Percentiles rank a stretch among this genome's conserved stretches.
These are phyloP conservation scores for Leishmania amazonensis DNA, from an alignment of 208 protist genomes.

Conservation along the genomic window DNA sequence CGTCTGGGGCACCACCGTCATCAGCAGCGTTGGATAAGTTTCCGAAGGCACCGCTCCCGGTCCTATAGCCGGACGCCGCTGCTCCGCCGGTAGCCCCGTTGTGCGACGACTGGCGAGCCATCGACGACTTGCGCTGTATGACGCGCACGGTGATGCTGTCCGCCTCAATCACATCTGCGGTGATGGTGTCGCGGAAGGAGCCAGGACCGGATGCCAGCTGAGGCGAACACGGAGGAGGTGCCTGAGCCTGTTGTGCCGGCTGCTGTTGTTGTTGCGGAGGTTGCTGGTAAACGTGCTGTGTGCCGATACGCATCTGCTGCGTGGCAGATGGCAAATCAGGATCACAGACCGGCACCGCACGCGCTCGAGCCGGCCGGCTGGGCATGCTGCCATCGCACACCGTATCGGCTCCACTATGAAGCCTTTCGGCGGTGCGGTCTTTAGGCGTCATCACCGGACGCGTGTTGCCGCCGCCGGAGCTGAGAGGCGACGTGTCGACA, in stretches of 20 bases:
- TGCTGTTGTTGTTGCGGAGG: constrained; percentile 12
- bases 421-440: neutral
- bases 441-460: neutral
- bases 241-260: neutral
- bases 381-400: neutral
- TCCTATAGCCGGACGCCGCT: neutral
- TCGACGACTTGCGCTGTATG: constrained; percentile 23
- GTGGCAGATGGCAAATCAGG: neutral
- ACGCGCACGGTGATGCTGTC: constrained; percentile 24
- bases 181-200: constrained; percentile 13
- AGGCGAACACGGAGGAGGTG: neutral
- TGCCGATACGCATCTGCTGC: neutral
- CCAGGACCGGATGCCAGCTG: constrained; percentile 9
- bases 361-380: neutral
- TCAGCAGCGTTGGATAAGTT: neutral
- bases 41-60: neutral
- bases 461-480: neutral
- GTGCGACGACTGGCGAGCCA: constrained; percentile 3
- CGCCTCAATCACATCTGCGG: constrained; percentile 20
- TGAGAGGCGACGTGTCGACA: neutral
- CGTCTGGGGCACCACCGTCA: neutral
- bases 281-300: neutral
- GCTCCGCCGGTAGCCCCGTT: neutral
- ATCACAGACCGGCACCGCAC: neutral
- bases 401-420: neutral